phyloP scores from a whole-genome alignment of 1,139 yeast species.

The Kodamaea arcana region DNA sequence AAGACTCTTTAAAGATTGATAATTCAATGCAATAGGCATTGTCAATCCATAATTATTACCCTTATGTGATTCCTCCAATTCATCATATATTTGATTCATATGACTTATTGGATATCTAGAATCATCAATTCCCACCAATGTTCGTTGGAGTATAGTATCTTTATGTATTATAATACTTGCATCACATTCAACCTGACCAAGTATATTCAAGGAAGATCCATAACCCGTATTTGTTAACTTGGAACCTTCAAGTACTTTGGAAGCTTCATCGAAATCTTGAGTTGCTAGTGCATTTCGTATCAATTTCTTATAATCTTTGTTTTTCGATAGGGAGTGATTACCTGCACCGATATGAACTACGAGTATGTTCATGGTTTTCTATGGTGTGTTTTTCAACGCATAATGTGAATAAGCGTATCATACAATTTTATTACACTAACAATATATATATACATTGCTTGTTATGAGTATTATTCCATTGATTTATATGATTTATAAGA shows the following conservation, averaged over 20 bases:
- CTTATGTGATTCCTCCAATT: conserved; percentile 12
- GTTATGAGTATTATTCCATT: too few relatives aligned
- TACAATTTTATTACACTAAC: too few relatives aligned
- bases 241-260: conserved; percentile 37
- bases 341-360: conserved; percentile 44
- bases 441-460: too few relatives aligned
- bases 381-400: too few relatives aligned
- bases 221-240: conserved; percentile 52
- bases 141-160: conserved; percentile 11
- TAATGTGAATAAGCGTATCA: too few relatives aligned
- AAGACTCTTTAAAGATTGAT: conserved; percentile 8
- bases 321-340: conserved; percentile 20
- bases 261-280: conserved; percentile 11
- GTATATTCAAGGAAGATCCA: conserved; percentile 48
- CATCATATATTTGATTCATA: conserved; percentile 17
- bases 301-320: conserved; percentile 18
- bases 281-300: conserved; percentile 19
- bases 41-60: conserved; percentile 19
- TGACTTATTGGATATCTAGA: conserved; percentile 21
- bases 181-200: conserved; percentile 53
- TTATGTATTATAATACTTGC: conserved; percentile 15
- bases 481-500: too few relatives aligned
- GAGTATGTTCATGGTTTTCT: too few relatives aligned
- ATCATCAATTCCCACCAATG: conserved; percentile 22
- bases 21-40: conserved; percentile 23